Evolutionary conservation across 1,284 basidiomycete genomes (phyloP), one percentile per base, ranked within the genome.

Genomic region (Athelia sp.): DNA sequence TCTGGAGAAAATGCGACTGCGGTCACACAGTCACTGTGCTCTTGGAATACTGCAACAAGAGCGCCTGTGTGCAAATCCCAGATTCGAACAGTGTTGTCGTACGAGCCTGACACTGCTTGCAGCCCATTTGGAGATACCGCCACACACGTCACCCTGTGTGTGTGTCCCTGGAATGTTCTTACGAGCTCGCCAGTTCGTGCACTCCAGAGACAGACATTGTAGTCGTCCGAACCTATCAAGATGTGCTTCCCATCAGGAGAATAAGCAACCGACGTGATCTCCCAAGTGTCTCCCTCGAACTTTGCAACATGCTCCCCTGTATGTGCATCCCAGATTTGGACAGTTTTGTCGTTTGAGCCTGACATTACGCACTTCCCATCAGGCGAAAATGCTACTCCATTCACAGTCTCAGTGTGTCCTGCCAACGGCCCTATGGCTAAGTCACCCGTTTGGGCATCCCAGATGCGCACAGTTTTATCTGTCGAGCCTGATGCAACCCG

Each of bases 31-130:
- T 40, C 9, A 6, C 6, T n/a, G 36, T 40, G 36, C 6, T 21
- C 15, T n/a, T n/a, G 6, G 9, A 40, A 40, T 9, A 21, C 19
- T 6, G 36, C 6, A n/a, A 40, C n/a, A 17, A n/a, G 6, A 6
- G 4, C 8, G 6, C 15, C 36, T n/a, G 6, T 6, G 36, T 6
- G 19, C 8, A 21, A 6, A n/a, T 24, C 22, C 43, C 43, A 44
- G 4, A 44, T 4, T 9, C 43, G 4, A 8, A 44, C 43, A 15
- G 43, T 44, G 21, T 22, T 29, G 42, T 67, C 66, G 24, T 49
- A 43, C n/a, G 60, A 60, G 19, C 62, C 58, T 23, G 63, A 64
- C 1, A 56, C 59, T 17, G 67, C 50, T 15, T 52, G 47, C 3
- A 29, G 47, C 34, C 55, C 50, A 56, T 55, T 48, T 46, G 59